Base-by-base conservation (phyloP, 495 filamentous ascomycete species). In the Beverwykella pulmonaria region DNA sequence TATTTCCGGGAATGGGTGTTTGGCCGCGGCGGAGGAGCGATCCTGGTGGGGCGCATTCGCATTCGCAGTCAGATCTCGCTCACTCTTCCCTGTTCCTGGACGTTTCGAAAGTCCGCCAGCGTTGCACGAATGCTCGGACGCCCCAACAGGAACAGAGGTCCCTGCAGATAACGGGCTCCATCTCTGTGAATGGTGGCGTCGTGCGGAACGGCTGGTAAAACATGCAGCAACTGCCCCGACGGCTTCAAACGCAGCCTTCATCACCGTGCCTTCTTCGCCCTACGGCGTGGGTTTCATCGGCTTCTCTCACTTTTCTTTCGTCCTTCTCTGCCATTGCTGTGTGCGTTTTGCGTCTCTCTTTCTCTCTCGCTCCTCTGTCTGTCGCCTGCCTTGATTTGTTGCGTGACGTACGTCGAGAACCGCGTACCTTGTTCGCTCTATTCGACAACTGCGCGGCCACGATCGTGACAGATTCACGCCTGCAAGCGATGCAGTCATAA, bases 401-500 rank as follows among this genome's bases (percentile, higher is more conserved):
- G 39, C 39, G 15, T 10, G 39, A 44, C 39, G 39, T 44, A 44
- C 39, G 39, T 44, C 3, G 39, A 44, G 39, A 44, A 4, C 39
- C 39, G 12, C 30, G 30, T 34, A 10, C 39, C 39, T 15, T 9
- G 3, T n/a, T n/a, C 39, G 2, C 39, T 2, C 6, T 44, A 12
- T 44, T 12, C 17, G 9, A 15, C 39, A 3, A 3, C 39, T 44
- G 39, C 17, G 6, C 39, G 6, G 39, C 39, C 39, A 14, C 6
- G 39, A 34, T 34, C 32, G 39, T 44, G 5, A 44, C 39, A 12
- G 8, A 32, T 19, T 36, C 36, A 32, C 53, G 17, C 48, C 48
- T 2, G 1, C 36, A 22, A 54, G 60, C 60, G 29, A 63, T 53
- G 48, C 59, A 47, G 36, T 17, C 15, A 12, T 17, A 50, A 19